A percentile compares a stretch with the other conserved stretches of the same genome.
Evolutionary conservation across 2,329 filamentous ascomycete species (phyloP).

Genomic region (Hymenoscyphus occultus): DNA sequence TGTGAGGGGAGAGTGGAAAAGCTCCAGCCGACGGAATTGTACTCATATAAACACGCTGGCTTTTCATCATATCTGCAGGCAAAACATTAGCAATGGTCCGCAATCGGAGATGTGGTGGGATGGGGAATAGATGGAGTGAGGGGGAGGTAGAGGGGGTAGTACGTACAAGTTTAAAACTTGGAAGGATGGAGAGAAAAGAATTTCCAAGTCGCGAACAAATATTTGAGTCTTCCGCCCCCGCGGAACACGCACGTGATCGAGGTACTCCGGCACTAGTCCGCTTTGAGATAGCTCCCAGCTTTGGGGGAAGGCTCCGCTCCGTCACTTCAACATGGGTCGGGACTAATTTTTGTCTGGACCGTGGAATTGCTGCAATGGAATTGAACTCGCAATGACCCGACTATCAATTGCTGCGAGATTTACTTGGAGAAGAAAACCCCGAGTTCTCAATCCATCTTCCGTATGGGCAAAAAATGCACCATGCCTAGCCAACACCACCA

Average conservation of each 20-base stretch:
- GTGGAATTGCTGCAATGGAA: not conserved
- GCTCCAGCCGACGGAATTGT: conserved; percentile 61
- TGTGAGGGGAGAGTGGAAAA: conserved; percentile 78
- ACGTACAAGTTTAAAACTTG: conserved; percentile 97
- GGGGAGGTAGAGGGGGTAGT: conserved; percentile 21
- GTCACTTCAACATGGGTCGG: too few relatives aligned
- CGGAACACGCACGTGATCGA: conserved; percentile 3
- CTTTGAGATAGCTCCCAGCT: conserved; percentile 26
- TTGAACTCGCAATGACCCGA: conserved; percentile 26
- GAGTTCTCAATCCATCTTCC: conserved; percentile 4
- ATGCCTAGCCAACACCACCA: not conserved
- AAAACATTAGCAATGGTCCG: conserved; percentile 35
- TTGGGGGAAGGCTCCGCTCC: not conserved
- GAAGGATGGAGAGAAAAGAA: conserved; percentile 80
- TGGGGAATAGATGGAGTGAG: conserved; percentile 2
- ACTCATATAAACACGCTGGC: conserved; percentile 93
- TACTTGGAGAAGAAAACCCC: conserved; percentile 7
- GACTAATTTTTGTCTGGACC: too few relatives aligned
- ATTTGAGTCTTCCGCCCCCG: conserved; percentile 11
- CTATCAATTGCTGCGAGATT: conserved; percentile 19
- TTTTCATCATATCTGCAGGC: conserved; percentile 91
- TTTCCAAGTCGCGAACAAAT: conserved; percentile 32
- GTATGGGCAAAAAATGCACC: not conserved
- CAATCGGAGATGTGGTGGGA: not conserved
- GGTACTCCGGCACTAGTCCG: conserved; percentile 25